Base-by-base conservation (phyloP, 257 asterid species). In the Solanum etuberosum region DNA sequence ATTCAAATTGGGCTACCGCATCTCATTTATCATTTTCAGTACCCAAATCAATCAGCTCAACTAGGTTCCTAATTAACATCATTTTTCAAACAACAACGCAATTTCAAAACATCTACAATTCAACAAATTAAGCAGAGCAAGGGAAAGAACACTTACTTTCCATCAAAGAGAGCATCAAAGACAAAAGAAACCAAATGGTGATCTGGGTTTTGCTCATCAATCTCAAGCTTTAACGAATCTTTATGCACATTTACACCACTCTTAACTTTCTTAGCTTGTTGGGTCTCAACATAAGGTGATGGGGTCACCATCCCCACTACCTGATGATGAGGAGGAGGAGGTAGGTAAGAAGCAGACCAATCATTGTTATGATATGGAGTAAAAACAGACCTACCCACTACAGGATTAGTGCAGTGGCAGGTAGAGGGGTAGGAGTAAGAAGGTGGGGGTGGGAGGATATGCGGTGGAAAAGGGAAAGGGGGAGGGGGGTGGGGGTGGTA, bases 181-280 rank as follows among this genome's bases (percentile, higher is more conserved):
- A 92, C 90, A 85, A 93, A 93, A 63, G 95, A 90, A 87, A 93
- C 90, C 95, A 93, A 90, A 82, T 76, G 85, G 46, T 87, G 91
- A 91, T 91, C 92, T 57, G 91, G 92, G 85, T 91, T 91, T 40
- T 88, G 74, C 40, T 91, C 94, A 87, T 93, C 96, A 15, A 72
- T 21, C 89, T 92, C 94, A 83, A 93, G 90, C 91, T 88, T 91
- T 89, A 91, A 43, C 23, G 95, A 88, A 89, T 89, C 96, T 77
- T 92, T 93, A 88, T 93, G 96, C 90, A 93, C 94, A 90, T 93
- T 93, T 25, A 92, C 95, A 84, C 92, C 93, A 76, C 94, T 94
- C 10, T 87, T 93, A 27, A 94, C 95, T 84, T 92, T 93, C 86
- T 88, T 94, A 3, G 96, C 91, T 86, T 81, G 86, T 88, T 73